Base-by-base conservation (phyloP, 768 basidiomycete genomes). In the Austroboletus festivus region DNA sequence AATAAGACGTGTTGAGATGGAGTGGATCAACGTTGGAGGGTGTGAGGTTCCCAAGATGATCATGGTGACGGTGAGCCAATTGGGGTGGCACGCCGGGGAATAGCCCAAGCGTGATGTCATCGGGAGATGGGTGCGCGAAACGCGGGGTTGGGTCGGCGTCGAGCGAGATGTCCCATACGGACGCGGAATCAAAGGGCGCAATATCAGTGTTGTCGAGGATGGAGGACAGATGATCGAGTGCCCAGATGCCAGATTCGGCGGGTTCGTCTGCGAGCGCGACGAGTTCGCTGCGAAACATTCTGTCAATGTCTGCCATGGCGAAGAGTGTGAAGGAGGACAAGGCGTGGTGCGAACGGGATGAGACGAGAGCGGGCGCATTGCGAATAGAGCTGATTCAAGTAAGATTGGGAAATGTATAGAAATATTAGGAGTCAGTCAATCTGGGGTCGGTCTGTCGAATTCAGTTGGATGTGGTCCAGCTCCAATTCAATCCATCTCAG, bases 301-400 rank as follows among this genome's bases (percentile, higher is more conserved):
- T 55, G 44, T 62, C 61, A 3, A 63, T 53, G 46, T 62, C 58
- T 2, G 53, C 38, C 61, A 64, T 62, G 44, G 35, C 2, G 35
- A 31, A 40, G 26, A 24, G 10, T 11, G 9, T 10, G 28, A 26
- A 38, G 31, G 31, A 13, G 3, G 13, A 8, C 13, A 5, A 28
- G 62, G 30, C 51, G 15, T 55, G 58, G 58, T 53, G 35, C 21
- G 48, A 57, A 52, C 28, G 28, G 5, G 28, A 6, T 28, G 28
- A n/a, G n/a, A n/a, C n/a, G 28, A 28, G 28, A 28, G 28, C 28
- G 28, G 62, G 33, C 51, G 13, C 58, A 61, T 64, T 53, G 35
- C 22, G 48, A 57, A 55, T 31, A 8, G 24, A 33, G 31, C 31
- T 28, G 28, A 6, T 33, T 11, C 15, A 33, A 10, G 31, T 33